Base-by-base conservation (phyloP, 2,329 filamentous ascomycete genomes). In the Xylariaceae sp. region DNA sequence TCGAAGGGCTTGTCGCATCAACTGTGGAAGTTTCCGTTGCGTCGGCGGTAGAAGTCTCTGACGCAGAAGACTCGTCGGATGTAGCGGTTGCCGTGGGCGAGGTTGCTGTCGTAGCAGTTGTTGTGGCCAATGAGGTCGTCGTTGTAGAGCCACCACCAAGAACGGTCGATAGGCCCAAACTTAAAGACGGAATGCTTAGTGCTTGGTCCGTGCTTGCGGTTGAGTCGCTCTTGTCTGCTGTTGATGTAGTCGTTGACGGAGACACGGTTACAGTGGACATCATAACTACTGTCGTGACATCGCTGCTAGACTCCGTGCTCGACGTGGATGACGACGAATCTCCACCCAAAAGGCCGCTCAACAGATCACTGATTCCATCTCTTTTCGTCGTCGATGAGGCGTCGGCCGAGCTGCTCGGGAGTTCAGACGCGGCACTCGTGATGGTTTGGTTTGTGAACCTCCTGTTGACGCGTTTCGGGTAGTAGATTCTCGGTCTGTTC, bases 401-500 rank as follows among this genome's bases (percentile, higher is more conserved):
- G 11, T 55, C 42, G 27, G 45, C 42, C 17, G 52, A 55, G 39
- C 50, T 57, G 33, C 55, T 52, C 15, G 55, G 52, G n/a, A 53
- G 55, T 44, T 55, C 48, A 39, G 58, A 58, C 15, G 58, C 56
- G 19, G 58, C 53, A 46, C 60, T 62, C 42, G 63, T 62, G 50
- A 62, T 62, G 27, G 66, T 68, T 41, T 60, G 62, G 44, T 68
- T 67, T 11, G 61, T 64, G 40, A 68, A 62, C 47, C 67, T 64
- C 47, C 71, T 67, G 58, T 74, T 75, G 32, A 74, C 65, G 18
- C 72, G 66, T 42, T 69, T 62, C 3, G 71, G 71, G 50, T 71
- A 74, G 61, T 74, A 75, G 53, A 71, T 72, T 61, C 60, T 69
- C 5, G 71, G 71, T 58, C 66, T 60, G 33, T 69, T 63, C 33